phyloP scores from a whole-genome alignment of 2,329 filamentous ascomycete species.

The Monosporascus sp. region DNA sequence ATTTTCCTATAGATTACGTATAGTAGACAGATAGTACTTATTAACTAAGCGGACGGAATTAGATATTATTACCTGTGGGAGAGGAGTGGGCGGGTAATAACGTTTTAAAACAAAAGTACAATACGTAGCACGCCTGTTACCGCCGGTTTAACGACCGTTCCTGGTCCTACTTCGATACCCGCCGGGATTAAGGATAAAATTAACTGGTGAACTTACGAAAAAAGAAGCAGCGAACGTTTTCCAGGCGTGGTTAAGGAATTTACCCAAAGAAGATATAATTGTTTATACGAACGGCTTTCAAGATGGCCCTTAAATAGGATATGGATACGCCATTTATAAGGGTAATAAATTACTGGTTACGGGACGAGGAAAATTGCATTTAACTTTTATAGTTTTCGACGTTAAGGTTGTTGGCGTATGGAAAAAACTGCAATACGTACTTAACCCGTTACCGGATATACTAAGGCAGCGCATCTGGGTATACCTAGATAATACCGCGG shows the following conservation, averaged over 20 bases:
- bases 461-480: too few relatives aligned
- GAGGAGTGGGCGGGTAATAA: not conserved
- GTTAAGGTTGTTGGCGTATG: too few relatives aligned
- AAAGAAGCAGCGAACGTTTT: not conserved
- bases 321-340: not conserved
- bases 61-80: not conserved
- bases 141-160: not conserved
- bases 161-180: not conserved
- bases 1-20: too few relatives aligned
- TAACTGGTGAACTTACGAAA: not conserved
- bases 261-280: not conserved
- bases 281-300: not conserved
- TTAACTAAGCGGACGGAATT: not conserved
- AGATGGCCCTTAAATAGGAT: too few relatives aligned
- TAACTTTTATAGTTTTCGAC: not conserved
- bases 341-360: not conserved
- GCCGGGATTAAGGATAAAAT: not conserved
- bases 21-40: not conserved
- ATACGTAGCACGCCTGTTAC: too few relatives aligned
- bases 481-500: too few relatives aligned
- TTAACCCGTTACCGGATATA: too few relatives aligned
- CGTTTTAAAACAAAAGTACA: too few relatives aligned
- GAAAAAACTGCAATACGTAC: too few relatives aligned
- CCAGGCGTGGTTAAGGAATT: not conserved
- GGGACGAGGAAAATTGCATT: not conserved